Base-by-base conservation (phyloP, 2,329 filamentous ascomycete species). In the Pseudogymnoascus sp. region DNA sequence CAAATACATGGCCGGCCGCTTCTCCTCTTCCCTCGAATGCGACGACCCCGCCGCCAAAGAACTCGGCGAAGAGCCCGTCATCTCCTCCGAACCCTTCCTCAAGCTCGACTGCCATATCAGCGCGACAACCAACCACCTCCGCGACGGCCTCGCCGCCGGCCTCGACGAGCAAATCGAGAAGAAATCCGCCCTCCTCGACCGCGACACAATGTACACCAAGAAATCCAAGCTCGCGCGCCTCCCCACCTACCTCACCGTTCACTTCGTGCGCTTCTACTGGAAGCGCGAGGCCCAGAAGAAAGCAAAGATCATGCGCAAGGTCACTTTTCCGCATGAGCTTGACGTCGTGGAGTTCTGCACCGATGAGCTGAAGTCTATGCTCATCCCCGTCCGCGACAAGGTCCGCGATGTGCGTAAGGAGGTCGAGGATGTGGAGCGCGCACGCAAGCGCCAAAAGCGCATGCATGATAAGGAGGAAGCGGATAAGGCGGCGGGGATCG, bases 251-350 rank as follows among this genome's bases (percentile, higher is more conserved):
- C 82, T 99, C 47, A 94, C 94, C 0, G 90, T 99, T 3, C 94
- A 99, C 75, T 96, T 99, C 73, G 90, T 99, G 62, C 90, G 94
- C 66, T 99, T 99, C 78, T 97, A 93, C 79, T 99, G 94, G 94
- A 93, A 96, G 72, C 86, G 88, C 54, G 91, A 96, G 68, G 92
- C 90, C 3, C 88, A 95, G 75, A 97, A 97, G 80, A 99, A 99
- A 81, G 92, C 93, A 67, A 99, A 99, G 82, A 99, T 99, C 69
- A 93, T 99, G 90, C 90, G 92, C 73, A 99, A 97, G 77, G 94
- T 99, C 62, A 93, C 91, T 0, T 99, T 99, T 73, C 93, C 93
- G 5, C 86, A 90, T 59, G 94, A 99, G 75, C 79, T 99, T 35
- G 94, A 99, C 70, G 85, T 90, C 39, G 86, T 96, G 21, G 94